phyloP scores from a whole-genome alignment of 1,284 basidiomycete species.

The Rhodotorula sp. region DNA sequence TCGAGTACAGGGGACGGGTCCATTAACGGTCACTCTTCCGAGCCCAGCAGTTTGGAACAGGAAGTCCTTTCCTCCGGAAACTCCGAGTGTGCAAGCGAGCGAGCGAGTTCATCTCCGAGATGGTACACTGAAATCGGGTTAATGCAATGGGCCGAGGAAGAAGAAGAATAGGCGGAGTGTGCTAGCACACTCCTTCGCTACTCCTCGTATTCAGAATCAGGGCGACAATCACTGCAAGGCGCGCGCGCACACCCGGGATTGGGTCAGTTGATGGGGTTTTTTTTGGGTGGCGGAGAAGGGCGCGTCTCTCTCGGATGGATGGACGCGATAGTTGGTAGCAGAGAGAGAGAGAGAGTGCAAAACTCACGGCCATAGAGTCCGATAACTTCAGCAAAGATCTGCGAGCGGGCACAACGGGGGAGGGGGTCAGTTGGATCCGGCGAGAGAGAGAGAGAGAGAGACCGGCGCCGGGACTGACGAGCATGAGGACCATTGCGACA shows the following conservation, averaged over 20 bases:
- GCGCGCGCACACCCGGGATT: not conserved
- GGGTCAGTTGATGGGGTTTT: not conserved
- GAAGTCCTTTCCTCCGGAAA: too few relatives aligned
- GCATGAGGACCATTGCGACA: conserved; percentile 64
- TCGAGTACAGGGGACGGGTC: too few relatives aligned
- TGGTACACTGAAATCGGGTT: too few relatives aligned
- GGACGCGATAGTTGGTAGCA: too few relatives aligned
- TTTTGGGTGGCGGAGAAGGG: not conserved
- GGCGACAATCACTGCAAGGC: conserved; percentile 66
- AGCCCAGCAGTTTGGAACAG: too few relatives aligned
- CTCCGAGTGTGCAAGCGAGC: not conserved
- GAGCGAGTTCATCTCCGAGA: not conserved
- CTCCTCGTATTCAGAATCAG: conserved; percentile 71
- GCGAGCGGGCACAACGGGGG: too few relatives aligned
- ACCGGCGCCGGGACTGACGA: conserved; percentile 13
- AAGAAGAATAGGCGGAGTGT: too few relatives aligned
- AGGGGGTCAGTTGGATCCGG: too few relatives aligned
- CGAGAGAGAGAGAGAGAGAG: not conserved
- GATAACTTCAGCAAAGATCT: conserved; percentile 70
- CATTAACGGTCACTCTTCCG: too few relatives aligned
- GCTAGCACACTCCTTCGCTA: conserved; percentile 32
- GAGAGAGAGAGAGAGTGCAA: not conserved
- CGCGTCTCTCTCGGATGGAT: not conserved
- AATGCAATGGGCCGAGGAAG: too few relatives aligned
- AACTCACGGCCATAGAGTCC: conserved; percentile 65